phyloP scores from a whole-genome alignment of 352 stramenopile genomes.

The Globisporangium megalacanthum region DNA sequence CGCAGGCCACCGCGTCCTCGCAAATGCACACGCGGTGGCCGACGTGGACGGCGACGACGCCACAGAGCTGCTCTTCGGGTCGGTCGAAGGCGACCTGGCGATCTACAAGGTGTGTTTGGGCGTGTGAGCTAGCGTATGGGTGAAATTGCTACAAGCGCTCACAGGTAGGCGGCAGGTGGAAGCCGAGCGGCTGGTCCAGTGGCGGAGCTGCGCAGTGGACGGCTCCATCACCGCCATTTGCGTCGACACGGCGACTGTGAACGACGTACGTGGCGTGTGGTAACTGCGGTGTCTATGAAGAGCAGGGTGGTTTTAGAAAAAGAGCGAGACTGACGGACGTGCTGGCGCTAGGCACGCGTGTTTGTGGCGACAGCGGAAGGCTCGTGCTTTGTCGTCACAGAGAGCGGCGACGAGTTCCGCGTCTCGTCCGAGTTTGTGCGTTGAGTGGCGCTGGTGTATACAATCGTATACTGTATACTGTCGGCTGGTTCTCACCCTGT shows the following conservation, averaged over 20 bases:
- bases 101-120: conserved; percentile 62
- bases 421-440: conserved; percentile 65
- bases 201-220: conserved; percentile 52
- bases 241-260: conserved; percentile 29
- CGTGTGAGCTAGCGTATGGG: not conserved
- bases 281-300: not conserved
- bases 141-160: not conserved
- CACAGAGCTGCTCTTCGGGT: conserved; percentile 64
- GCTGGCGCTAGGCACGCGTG: conserved; percentile 33
- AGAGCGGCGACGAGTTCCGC: conserved; percentile 45
- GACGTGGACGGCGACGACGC: conserved; percentile 64
- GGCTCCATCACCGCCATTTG: conserved; percentile 71
- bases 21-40: conserved; percentile 57
- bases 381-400: conserved; percentile 49
- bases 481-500: no score
- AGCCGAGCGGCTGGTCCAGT: conserved; percentile 43
- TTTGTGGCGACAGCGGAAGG: conserved; percentile 76
- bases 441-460: not conserved
- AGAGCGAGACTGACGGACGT: not conserved
- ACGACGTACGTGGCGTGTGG: conserved; percentile 23
- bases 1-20: conserved; percentile 55
- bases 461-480: no score
- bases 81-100: conserved; percentile 48
- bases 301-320: no score
- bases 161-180: conserved; percentile 28